Evolutionary conservation across 148 eudicot species (phyloP).

Genomic region (Polygonum maritimum): DNA sequence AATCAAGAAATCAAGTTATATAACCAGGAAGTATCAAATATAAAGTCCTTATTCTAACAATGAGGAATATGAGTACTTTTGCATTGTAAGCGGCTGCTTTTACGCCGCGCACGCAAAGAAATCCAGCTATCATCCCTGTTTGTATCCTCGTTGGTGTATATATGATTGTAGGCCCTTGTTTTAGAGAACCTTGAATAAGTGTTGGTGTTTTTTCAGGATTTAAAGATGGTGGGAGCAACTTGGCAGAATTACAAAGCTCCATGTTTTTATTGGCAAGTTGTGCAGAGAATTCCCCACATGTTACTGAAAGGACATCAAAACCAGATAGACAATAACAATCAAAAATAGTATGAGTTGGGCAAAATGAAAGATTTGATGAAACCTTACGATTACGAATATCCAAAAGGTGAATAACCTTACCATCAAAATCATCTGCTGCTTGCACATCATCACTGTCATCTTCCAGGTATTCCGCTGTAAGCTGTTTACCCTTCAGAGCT

Average conservation of each 20-base stretch:
- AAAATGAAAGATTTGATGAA: neutral
- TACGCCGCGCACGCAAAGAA: conserved; percentile 53
- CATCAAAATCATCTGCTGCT: conserved; percentile 71
- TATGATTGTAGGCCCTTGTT: conserved; percentile 65
- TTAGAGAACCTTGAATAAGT: conserved; percentile 23
- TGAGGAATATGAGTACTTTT: conserved; percentile 27
- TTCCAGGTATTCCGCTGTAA: conserved; percentile 81
- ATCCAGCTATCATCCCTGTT: conserved; percentile 52
- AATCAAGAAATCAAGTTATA: neutral
- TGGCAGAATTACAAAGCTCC: conserved; percentile 17
- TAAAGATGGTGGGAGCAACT: conserved; percentile 13
- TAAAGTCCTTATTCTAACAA: neutral
- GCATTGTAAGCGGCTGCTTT: conserved; percentile 92
- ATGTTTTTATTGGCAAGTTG: conserved; percentile 19
- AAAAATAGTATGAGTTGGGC: neutral
- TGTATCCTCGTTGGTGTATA: conserved; percentile 80
- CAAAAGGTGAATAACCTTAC: conserved; percentile 24
- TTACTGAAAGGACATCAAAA: conserved; percentile 37
- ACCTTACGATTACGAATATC: neutral
- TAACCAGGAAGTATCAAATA: neutral
- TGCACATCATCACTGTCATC: conserved; percentile 55
- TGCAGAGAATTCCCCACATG: conserved; percentile 75
- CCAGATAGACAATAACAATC: neutral
- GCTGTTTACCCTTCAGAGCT: conserved; percentile 30
- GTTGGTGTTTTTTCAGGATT: conserved; percentile 22